phyloP scores from a whole-genome alignment of 2,329 filamentous ascomycete species.

The Talaromyces sp. region DNA sequence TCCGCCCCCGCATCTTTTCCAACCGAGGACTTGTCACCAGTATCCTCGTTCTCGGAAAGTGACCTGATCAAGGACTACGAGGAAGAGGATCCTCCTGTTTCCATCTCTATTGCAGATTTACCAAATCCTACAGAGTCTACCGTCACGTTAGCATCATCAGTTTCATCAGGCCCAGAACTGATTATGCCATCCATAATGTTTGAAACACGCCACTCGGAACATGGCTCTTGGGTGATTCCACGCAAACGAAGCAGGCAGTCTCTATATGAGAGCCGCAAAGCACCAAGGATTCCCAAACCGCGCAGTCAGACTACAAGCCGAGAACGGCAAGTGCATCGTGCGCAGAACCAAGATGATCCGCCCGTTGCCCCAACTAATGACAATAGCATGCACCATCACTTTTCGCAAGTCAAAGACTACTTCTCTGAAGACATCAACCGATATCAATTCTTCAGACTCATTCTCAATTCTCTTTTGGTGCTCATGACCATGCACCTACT shows the following conservation, averaged over 20 bases:
- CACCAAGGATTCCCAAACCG: constrained; percentile 10
- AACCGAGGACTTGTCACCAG: background rate
- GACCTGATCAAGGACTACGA: constrained; percentile 11
- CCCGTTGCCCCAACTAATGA: background rate
- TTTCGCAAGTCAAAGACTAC: background rate
- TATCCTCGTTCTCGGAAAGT: constrained; percentile 15
- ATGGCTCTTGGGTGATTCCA: constrained; percentile 17
- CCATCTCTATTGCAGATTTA: background rate
- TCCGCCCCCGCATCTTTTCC: background rate
- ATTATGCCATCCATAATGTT: constrained; percentile 42
- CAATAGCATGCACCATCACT: background rate
- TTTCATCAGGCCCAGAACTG: constrained; percentile 33
- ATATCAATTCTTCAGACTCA: constrained; percentile 4
- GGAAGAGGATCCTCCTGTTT: constrained; percentile 11
- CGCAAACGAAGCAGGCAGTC: constrained; percentile 13
- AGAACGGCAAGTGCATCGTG: background rate
- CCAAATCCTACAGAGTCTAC: constrained; percentile 24
- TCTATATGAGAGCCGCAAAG: constrained; percentile 16
- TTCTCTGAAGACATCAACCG: background rate
- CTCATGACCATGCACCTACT: constrained; percentile 15
- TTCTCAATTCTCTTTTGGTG: constrained; percentile 12
- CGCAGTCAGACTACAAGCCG: background rate
- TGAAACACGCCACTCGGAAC: constrained; percentile 20
- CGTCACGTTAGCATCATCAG: constrained; percentile 26
- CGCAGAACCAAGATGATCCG: background rate